These are phyloP conservation scores for Triadica sebifera DNA, from an alignment of 345 rosid genomes.

Conservation along the genomic window DNA sequence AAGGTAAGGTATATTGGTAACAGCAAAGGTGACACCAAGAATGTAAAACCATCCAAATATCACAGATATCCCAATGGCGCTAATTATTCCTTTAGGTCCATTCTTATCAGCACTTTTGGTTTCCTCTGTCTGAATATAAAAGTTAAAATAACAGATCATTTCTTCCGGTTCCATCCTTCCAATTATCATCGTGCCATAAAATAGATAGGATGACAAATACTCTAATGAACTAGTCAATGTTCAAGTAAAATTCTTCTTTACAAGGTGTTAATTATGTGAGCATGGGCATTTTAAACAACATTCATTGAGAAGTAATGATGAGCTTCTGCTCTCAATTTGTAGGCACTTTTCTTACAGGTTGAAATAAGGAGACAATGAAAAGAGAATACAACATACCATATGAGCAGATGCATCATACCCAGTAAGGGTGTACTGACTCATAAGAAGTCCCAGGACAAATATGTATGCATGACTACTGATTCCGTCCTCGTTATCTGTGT, in stretches of 20 bases:
- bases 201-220: neutral
- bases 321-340: no score
- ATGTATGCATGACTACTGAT: slow-evolving; percentile 64
- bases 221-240: neutral
- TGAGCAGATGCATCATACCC: slow-evolving; percentile 98
- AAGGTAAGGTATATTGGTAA: slow-evolving; percentile 71
- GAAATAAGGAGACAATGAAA: no score
- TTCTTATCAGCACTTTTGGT: slow-evolving; percentile 84
- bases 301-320: neutral
- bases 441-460: slow-evolving; percentile 81
- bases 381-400: slow-evolving; percentile 54
- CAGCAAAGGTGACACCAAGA: slow-evolving; percentile 83
- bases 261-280: neutral
- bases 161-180: slow-evolving; percentile 3
- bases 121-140: slow-evolving; percentile 77
- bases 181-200: neutral
- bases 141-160: slow-evolving; percentile 9
- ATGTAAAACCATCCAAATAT: slow-evolving; percentile 94
- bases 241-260: neutral
- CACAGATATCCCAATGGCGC: slow-evolving; percentile 84
- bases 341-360: no score
- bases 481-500: slow-evolving; percentile 73
- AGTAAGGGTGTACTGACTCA: slow-evolving; percentile 92
- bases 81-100: slow-evolving; percentile 84
- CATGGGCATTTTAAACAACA: neutral